A percentile compares a stretch with the other conserved stretches of the same genome.
Evolutionary conservation across 768 basidiomycete species (phyloP).

Genomic region (Lepiota brunneoincarnata): DNA sequence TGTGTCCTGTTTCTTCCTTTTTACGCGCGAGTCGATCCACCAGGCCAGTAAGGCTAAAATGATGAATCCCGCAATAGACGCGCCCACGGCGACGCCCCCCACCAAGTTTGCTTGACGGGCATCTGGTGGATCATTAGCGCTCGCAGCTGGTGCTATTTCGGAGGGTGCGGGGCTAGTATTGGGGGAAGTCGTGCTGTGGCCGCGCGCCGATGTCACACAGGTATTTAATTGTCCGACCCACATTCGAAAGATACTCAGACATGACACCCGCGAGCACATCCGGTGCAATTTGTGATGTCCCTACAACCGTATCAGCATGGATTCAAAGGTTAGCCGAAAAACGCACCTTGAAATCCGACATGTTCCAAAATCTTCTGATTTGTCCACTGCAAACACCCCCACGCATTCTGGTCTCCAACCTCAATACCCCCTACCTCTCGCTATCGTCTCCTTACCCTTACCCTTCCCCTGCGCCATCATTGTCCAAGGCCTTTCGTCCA

Average conservation of each 20-base stretch:
- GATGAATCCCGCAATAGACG: not conserved
- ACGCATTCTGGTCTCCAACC: slow-evolving; percentile 57
- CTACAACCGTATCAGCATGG: slow-evolving; percentile 30
- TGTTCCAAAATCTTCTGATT: slow-evolving; percentile 83
- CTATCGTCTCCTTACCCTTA: slow-evolving; percentile 16
- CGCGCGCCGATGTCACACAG: slow-evolving; percentile 55
- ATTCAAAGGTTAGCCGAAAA: not conserved
- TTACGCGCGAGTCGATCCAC: not conserved
- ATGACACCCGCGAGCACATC: slow-evolving; percentile 81
- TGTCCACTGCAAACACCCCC: slow-evolving; percentile 71
- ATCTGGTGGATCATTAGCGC: not conserved
- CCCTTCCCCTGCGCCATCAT: slow-evolving; percentile 21
- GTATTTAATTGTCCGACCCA: slow-evolving; percentile 83
- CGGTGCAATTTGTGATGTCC: slow-evolving; percentile 71
- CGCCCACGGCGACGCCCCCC: not conserved
- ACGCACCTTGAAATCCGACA: slow-evolving; percentile 86
- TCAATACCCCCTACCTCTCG: slow-evolving; percentile 38
- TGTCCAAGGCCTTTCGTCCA: slow-evolving; percentile 66
- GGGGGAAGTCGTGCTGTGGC: not conserved
- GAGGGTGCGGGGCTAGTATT: not conserved
- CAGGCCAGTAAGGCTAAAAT: not conserved
- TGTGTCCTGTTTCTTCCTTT: not conserved
- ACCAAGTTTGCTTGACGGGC: not conserved
- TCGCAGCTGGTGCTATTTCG: not conserved
- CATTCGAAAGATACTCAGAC: slow-evolving; percentile 76